A percentile compares a stretch with the other conserved stretches of the same genome.
phyloP scores from a whole-genome alignment of 176 grass and related monocot genomes.

The Pontederia crassipes region DNA sequence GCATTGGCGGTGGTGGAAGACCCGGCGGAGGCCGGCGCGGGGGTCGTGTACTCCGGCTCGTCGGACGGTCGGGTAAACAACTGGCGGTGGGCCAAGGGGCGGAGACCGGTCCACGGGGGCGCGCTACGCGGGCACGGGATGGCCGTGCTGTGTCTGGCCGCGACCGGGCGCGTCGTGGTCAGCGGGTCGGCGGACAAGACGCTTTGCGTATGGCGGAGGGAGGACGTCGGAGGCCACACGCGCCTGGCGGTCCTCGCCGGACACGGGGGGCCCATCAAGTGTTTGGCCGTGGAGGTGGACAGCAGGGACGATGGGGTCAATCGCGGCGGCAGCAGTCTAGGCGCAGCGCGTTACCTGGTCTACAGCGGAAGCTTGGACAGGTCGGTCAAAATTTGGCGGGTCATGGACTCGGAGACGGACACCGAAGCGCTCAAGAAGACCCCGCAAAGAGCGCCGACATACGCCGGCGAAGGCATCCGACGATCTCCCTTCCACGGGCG shows the following conservation, averaged over 20 bases:
- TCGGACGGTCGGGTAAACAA: slow-evolving; percentile 3
- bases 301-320: neutral
- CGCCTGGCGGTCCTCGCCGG: slow-evolving; percentile 7
- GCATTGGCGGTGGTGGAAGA: neutral
- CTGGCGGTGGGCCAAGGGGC: slow-evolving; percentile 7
- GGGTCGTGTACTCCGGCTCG: slow-evolving; percentile 8
- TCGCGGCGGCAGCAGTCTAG: neutral
- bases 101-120: slow-evolving; percentile 1
- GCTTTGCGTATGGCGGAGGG: slow-evolving; percentile 10
- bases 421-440: neutral
- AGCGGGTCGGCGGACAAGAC: slow-evolving; percentile 13
- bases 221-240: neutral
- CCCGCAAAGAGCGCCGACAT: too few species aligned
- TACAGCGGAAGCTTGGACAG: slow-evolving; percentile 18
- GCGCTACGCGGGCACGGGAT: slow-evolving; percentile 7
- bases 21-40: neutral
- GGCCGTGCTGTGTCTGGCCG: slow-evolving; percentile 10
- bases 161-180: neutral
- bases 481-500: too few species aligned
- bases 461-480: too few species aligned
- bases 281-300: slow-evolving; percentile 7
- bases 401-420: neutral
- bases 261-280: slow-evolving; percentile 12
- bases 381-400: slow-evolving; percentile 15
- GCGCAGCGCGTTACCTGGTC: neutral